Evolutionary conservation across 495 filamentous ascomycete species (phyloP).

Genomic region (Tuber calosporum): DNA sequence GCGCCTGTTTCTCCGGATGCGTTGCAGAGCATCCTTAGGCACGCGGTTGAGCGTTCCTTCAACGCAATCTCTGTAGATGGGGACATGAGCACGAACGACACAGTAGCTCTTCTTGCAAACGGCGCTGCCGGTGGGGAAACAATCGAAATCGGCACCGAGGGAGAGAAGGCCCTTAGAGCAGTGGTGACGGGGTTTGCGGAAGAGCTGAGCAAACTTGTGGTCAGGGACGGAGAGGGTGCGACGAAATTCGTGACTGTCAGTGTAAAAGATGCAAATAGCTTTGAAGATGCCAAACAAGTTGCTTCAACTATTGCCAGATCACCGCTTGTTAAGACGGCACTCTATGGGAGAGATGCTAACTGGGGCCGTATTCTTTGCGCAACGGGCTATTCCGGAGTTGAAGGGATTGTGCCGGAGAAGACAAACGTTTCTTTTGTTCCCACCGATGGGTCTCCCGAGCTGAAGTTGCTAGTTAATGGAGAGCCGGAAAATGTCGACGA

Average conservation of each 20-base stretch:
- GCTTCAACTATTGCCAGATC: slow-evolving; percentile 87
- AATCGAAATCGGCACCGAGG: slow-evolving; percentile 46
- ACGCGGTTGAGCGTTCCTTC: slow-evolving; percentile 77
- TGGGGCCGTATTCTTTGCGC: slow-evolving; percentile 97
- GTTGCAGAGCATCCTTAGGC: slow-evolving; percentile 62
- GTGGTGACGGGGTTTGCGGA: slow-evolving; percentile 70
- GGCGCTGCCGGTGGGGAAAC: slow-evolving; percentile 77
- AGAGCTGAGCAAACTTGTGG: slow-evolving; percentile 81
- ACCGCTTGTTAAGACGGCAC: slow-evolving; percentile 90
- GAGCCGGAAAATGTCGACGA: slow-evolving; percentile 94
- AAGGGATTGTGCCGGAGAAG: slow-evolving; percentile 66
- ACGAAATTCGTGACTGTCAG: slow-evolving; percentile 95
- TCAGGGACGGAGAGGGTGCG: slow-evolving; percentile 93
- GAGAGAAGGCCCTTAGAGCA: slow-evolving; percentile 56
- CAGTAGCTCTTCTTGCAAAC: slow-evolving; percentile 86
- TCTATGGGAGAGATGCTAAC: slow-evolving; percentile 96
- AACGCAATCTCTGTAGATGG: slow-evolving; percentile 97
- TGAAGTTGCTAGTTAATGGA: slow-evolving; percentile 81
- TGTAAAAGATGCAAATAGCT: slow-evolving; percentile 51
- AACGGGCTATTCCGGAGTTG: slow-evolving; percentile 72
- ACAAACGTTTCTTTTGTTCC: slow-evolving; percentile 91
- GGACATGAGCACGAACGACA: slow-evolving; percentile 96
- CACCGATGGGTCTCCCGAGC: slow-evolving; percentile 66
- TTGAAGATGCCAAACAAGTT: slow-evolving; percentile 46
- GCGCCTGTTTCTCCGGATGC: slow-evolving; percentile 65